phyloP scores from a whole-genome alignment of 352 stramenopile genomes.

The Phytophthora multivora region DNA sequence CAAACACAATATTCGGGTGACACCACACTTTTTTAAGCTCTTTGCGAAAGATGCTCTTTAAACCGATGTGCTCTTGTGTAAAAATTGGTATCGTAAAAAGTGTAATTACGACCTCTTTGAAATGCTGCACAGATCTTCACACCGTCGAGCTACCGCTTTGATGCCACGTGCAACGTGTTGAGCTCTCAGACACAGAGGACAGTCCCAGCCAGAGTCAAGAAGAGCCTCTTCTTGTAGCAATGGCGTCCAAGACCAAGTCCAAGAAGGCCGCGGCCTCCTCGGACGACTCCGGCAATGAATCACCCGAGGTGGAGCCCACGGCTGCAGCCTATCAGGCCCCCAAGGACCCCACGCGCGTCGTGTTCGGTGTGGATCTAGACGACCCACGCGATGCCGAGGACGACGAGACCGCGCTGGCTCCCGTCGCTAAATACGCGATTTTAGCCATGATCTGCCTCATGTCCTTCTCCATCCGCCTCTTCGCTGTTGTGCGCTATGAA shows the following conservation, averaged over 20 bases:
- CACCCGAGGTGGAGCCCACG: constrained; percentile 16
- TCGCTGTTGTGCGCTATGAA: constrained; percentile 93
- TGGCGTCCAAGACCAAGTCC: constrained; percentile 66
- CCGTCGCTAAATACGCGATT: constrained; percentile 90
- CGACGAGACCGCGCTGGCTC: constrained; percentile 70
- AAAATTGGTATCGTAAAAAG: constrained; percentile 10
- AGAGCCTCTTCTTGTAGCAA: constrained; percentile 14
- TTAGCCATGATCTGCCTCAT: constrained; percentile 93
- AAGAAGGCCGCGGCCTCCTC: constrained; percentile 47
- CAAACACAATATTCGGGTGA: neutral
- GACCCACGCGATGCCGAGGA: constrained; percentile 68
- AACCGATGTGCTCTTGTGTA: constrained; percentile 1
- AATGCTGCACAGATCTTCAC: constrained; percentile 30
- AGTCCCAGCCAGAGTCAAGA: constrained; percentile 19
- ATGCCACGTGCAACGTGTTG: constrained; percentile 41
- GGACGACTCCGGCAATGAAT: constrained; percentile 28
- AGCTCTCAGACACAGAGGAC: constrained; percentile 8
- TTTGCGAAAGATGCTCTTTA: neutral
- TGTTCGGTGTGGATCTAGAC: constrained; percentile 75
- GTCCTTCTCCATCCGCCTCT: constrained; percentile 93
- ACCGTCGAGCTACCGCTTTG: constrained; percentile 13
- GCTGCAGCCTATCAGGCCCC: constrained; percentile 11
- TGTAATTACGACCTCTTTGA: constrained; percentile 37
- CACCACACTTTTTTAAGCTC: constrained; percentile 1
- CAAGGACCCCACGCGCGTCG: constrained; percentile 19